Evolutionary conservation across 2,329 filamentous ascomycete genomes (phyloP).

Genomic region (Daldinia eschscholtzii): DNA sequence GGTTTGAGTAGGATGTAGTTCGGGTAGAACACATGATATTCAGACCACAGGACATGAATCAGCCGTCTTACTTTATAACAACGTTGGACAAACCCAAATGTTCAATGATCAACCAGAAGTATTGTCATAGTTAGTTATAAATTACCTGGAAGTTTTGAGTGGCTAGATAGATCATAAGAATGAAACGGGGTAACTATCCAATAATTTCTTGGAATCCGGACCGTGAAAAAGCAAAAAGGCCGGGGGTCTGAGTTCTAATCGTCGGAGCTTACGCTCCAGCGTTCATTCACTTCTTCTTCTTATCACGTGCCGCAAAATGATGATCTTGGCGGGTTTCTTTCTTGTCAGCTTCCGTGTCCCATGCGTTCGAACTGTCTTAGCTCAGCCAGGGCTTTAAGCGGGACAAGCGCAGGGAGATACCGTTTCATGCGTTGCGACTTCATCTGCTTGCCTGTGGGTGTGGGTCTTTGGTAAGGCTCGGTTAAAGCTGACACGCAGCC

Average conservation of each 20-base stretch:
- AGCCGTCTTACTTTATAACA: background rate
- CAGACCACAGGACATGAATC: background rate
- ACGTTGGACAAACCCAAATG: background rate
- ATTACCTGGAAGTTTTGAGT: background rate
- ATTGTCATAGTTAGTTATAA: background rate
- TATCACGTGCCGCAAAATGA: slow-evolving; percentile 33
- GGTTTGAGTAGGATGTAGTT: background rate
- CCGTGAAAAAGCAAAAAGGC: slow-evolving; percentile 1
- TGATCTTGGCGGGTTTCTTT: slow-evolving; percentile 19
- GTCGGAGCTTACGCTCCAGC: slow-evolving; percentile 27
- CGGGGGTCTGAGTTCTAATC: slow-evolving; percentile 11
- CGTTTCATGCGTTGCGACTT: slow-evolving; percentile 34
- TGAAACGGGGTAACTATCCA: background rate
- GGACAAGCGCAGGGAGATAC: slow-evolving; percentile 25
- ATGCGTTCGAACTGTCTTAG: slow-evolving; percentile 30
- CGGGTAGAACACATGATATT: background rate
- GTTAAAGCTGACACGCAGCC: slow-evolving; percentile 25
- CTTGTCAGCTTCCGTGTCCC: slow-evolving; percentile 36
- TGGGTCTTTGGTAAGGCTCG: slow-evolving; percentile 23
- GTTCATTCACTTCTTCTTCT: slow-evolving; percentile 18
- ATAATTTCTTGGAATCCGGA: slow-evolving; percentile 2
- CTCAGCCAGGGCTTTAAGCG: slow-evolving; percentile 26
- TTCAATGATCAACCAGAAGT: background rate
- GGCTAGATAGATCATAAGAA: background rate
- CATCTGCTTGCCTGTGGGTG: slow-evolving; percentile 18